phyloP scores from a whole-genome alignment of 345 rosid genomes.

The Balakata baccata region DNA sequence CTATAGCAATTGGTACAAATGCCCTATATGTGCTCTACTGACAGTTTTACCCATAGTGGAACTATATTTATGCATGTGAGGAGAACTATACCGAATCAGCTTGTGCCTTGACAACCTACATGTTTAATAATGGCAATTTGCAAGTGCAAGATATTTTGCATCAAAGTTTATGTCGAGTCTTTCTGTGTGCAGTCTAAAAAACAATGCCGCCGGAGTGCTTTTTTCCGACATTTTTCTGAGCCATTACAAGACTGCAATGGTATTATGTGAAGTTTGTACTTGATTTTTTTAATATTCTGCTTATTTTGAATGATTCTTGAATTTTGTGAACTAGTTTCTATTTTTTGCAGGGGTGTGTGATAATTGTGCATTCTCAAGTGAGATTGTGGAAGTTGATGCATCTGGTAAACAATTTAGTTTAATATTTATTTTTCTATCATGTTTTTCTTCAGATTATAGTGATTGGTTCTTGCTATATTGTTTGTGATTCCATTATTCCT shows the following conservation, averaged over 20 bases:
- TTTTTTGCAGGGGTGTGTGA: constrained; percentile 83
- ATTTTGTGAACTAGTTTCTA: constrained; percentile 12
- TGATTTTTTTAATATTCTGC: not conserved
- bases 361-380: constrained; percentile 71
- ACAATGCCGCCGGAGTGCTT: constrained; percentile 76
- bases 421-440: not conserved
- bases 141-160: not conserved
- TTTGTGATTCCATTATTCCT: not conserved
- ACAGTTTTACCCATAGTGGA: not conserved
- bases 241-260: constrained; percentile 88
- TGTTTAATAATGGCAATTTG: not conserved
- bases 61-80: not conserved
- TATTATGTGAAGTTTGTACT: constrained; percentile 26
- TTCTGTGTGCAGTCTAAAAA: constrained; percentile 57
- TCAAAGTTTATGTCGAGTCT: not conserved
- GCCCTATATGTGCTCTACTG: too few species aligned
- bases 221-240: constrained; percentile 85
- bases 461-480: not conserved
- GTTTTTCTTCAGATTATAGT: not conserved
- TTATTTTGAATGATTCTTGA: constrained; percentile 11
- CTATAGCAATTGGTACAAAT: too few species aligned
- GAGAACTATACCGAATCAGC: not conserved
- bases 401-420: constrained; percentile 44
- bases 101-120: not conserved
- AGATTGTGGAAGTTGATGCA: constrained; percentile 64